Evolutionary conservation across 306 rosid species (phyloP).

Genomic region (Quercus gilva): DNA sequence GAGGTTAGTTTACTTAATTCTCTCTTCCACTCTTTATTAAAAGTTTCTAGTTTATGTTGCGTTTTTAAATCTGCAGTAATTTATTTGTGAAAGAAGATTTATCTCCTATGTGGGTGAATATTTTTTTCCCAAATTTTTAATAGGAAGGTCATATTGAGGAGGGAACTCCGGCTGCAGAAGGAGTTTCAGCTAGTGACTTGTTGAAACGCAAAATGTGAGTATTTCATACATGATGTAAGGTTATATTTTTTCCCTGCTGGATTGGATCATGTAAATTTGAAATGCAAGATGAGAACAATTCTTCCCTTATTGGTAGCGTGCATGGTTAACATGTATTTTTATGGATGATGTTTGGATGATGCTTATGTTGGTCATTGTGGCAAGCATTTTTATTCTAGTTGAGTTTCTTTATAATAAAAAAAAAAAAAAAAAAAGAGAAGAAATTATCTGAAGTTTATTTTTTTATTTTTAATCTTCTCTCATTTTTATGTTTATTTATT

Average conservation of each 20-base stretch:
- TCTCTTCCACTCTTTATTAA: constrained; percentile 2
- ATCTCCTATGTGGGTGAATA: constrained; percentile 29
- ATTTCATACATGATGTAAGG: constrained; percentile 16
- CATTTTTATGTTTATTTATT: not conserved
- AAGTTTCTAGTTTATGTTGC: not conserved
- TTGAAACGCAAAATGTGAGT: constrained; percentile 77
- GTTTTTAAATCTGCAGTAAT: not conserved
- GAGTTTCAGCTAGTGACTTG: constrained; percentile 84
- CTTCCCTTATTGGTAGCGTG: not conserved
- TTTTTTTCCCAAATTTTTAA: constrained; percentile 23
- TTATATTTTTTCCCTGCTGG: not conserved
- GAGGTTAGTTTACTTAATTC: constrained; percentile 47
- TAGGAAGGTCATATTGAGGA: constrained; percentile 90
- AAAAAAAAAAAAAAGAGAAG: too few relatives aligned
- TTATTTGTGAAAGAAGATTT: constrained; percentile 4
- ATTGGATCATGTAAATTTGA: not conserved
- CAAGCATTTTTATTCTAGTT: not conserved
- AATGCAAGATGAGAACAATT: not conserved
- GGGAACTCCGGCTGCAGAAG: constrained; percentile 94
- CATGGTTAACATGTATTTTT: not conserved
- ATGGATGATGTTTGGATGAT: not conserved
- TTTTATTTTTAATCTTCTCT: not conserved
- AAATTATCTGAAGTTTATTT: not conserved
- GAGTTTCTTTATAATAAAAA: not conserved
- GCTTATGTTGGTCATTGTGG: not conserved